Evolutionary conservation across 1,139 yeast species (phyloP), one percentile per base, ranked within the genome.

Genomic region (Casaregolazyma lundiana): DNA sequence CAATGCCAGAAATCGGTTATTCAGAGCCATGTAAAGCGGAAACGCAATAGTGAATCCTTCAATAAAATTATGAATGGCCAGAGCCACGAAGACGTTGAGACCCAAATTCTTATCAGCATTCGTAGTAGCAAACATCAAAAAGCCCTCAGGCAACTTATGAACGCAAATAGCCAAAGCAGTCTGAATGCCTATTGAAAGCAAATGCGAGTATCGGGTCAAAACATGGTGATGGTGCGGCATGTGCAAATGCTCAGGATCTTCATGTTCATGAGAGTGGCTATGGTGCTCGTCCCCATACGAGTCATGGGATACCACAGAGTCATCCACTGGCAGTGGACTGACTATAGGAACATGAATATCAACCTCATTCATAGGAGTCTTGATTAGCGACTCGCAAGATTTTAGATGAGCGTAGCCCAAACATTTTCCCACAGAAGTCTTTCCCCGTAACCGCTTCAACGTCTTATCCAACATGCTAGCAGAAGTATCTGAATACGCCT

Each of bases 1-100:
- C 18, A 88, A 68, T 0, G 97, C 95, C 54, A 77, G 75, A 37
- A 74, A 56, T 54, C 95, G 78, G 1, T 77, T 75, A 45, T 74
- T 70, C 38, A 82, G 63, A 16, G 94, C 88, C 47, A 89, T 77
- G 61, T 82, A 92, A 37, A 92, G 70, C 0, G 98, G 98, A 48
- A 90, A 72, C 16, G 96, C 88, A 86, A 92, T 89, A 19, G 94
- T 80, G 62, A 92, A 89, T 0, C 98, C 98, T 65, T 92, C 98
- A n/a, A 90, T 84, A 55, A 88, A 81, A 65, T 92, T 92, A 67
- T 92, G 98, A 24, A 90, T 78, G 17, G 90, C 78, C 57, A 92
- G 73, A 47, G 96, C 88, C 19, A 89, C 63, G 59, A 92, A 90
- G 9, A 92, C 87, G 15, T 87, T 77, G 29, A 88, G 60, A 0